Conservation (phyloP, 2,329 filamentous ascomycete species). For the Fusarium fujikuroi region DNA sequence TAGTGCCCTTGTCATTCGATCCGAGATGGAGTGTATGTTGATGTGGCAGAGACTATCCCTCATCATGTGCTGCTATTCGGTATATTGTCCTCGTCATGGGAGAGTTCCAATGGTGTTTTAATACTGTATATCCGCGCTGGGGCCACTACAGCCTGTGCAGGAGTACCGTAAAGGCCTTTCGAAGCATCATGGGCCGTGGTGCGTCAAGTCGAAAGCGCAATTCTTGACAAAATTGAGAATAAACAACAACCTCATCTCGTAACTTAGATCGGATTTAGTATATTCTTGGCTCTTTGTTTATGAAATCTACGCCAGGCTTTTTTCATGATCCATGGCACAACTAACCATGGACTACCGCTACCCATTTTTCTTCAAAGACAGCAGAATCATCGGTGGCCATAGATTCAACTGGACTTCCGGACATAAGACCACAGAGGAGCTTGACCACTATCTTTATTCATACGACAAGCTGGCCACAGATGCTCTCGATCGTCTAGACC, state of each 20-base stretch:
- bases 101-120: background rate
- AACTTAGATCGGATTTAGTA: background rate
- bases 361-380: conserved; percentile 4
- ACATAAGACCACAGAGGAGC: conserved; percentile 70
- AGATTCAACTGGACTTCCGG: conserved; percentile 75
- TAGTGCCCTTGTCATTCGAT: background rate
- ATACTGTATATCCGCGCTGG: background rate
- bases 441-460: conserved; percentile 68
- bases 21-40: background rate
- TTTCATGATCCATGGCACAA: background rate
- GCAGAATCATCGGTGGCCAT: conserved; percentile 50
- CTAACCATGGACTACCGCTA: conserved; percentile 20
- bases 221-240: no score
- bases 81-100: conserved; percentile 22
- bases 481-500: conserved; percentile 71
- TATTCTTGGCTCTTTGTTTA: background rate
- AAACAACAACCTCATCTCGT: background rate
- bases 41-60: conserved; percentile 1
- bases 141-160: background rate
- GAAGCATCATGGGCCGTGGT: background rate
- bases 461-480: conserved; percentile 77
- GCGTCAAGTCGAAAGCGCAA: background rate
- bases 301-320: background rate
- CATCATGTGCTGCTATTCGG: conserved; percentile 12
- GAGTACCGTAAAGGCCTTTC: background rate